Conservation (phyloP, 2,329 filamentous ascomycete genomes). For the Cladobotryum protrusum region DNA sequence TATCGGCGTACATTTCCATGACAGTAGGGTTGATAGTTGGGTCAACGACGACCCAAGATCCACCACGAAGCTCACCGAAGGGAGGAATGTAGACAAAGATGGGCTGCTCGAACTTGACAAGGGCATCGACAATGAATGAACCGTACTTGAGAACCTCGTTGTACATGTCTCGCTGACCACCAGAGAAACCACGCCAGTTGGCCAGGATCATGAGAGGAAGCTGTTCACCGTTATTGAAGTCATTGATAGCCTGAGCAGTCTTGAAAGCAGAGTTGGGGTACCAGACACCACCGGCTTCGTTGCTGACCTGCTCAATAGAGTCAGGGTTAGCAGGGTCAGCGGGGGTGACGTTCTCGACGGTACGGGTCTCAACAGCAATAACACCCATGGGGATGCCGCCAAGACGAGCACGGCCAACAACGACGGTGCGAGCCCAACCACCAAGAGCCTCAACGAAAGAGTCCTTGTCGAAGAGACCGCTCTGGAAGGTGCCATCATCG, state of each 20-base stretch:
- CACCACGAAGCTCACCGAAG: conserved; percentile 92
- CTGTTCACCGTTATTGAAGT: conserved; percentile 99
- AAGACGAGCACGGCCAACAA: conserved; percentile 91
- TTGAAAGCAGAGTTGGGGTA: conserved; percentile 99
- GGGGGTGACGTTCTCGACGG: conserved; percentile 93
- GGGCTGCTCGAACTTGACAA: conserved; percentile 97
- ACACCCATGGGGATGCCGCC: conserved; percentile 98
- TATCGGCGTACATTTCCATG: conserved; percentile 99
- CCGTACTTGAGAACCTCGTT: conserved; percentile 99
- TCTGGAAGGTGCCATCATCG: conserved; percentile 63
- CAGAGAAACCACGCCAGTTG: conserved; percentile 99
- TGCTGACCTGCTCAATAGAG: conserved; percentile 90
- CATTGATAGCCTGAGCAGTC: conserved; percentile 96
- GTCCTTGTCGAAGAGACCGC: conserved; percentile 91
- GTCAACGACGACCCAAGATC: conserved; percentile 98
- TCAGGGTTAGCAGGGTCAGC: conserved; percentile 97
- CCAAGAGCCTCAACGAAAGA: conserved; percentile 96
- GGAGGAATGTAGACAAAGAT: conserved; percentile 99
- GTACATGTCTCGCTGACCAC: conserved; percentile 99
- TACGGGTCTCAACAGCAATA: conserved; percentile 91
- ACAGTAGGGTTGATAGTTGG: conserved; percentile 93
- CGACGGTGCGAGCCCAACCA: conserved; percentile 94
- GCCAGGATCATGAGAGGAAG: conserved; percentile 97
- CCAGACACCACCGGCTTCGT: conserved; percentile 98
- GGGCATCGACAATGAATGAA: conserved; percentile 96